Conservation (phyloP, 176 grass and related monocot genomes). For the Avena insularis region DNA sequence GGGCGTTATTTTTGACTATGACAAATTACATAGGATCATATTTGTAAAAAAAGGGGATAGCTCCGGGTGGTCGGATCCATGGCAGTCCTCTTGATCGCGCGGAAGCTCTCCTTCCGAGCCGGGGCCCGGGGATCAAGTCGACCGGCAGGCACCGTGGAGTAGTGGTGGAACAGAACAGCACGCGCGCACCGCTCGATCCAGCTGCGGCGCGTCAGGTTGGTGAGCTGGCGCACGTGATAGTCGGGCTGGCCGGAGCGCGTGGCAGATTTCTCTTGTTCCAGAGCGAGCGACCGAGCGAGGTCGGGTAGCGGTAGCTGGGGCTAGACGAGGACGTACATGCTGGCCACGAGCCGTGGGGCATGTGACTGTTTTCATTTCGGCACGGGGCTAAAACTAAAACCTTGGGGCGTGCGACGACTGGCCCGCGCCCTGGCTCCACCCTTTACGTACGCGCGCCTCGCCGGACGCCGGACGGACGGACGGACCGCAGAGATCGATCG, state of each 20-base stretch:
- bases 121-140: background rate
- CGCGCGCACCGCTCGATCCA: background rate
- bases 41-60: too few species aligned
- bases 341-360: background rate
- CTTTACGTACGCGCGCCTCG: background rate
- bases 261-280: background rate
- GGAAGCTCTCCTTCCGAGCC: constrained; percentile 30
- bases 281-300: too few species aligned
- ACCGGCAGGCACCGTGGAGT: too few species aligned
- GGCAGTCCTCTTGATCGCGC: too few species aligned
- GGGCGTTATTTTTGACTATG: too few species aligned
- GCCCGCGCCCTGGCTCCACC: background rate
- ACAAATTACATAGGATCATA: too few species aligned
- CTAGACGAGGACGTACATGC: background rate
- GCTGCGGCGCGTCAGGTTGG: background rate
- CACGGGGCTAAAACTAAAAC: background rate
- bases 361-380: constrained; percentile 1
- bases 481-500: background rate
- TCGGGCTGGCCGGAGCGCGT: too few species aligned
- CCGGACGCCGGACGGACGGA: too few species aligned
- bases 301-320: background rate
- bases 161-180: too few species aligned
- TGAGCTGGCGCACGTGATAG: constrained; percentile 54
- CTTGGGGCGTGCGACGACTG: background rate
- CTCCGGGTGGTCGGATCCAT: too few species aligned